These are phyloP conservation scores for Ganoderma lucidum DNA, from an alignment of 1,284 basidiomycete species.

Conservation along the genomic window DNA sequence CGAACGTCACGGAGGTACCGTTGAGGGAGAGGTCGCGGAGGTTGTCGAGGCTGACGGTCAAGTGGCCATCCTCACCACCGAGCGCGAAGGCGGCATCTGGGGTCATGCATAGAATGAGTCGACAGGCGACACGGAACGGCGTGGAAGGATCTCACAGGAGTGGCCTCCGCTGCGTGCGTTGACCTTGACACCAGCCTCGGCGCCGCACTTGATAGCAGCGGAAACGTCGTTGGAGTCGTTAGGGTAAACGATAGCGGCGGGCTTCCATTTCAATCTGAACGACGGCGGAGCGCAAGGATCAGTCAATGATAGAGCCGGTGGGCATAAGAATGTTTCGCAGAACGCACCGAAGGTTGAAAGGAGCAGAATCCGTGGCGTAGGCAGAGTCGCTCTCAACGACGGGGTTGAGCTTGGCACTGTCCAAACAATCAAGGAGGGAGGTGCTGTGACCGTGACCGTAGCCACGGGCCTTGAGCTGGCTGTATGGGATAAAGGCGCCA, in stretches of 20 bases:
- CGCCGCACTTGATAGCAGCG: constrained; percentile 16
- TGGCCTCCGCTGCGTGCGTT: constrained; percentile 25
- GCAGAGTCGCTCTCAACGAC: constrained; percentile 17
- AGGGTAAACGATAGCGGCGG: constrained; percentile 17
- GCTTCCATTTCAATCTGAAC: constrained; percentile 14
- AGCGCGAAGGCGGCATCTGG: constrained; percentile 21
- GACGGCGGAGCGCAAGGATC: neutral
- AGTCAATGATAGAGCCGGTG: neutral
- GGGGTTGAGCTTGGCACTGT: constrained; percentile 13
- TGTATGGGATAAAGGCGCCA: constrained; percentile 14
- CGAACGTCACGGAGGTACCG: constrained; percentile 18
- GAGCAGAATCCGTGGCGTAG: constrained; percentile 15
- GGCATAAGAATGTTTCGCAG: neutral
- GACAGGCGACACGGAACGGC: neutral
- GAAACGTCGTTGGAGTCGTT: constrained; percentile 10
- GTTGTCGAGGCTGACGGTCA: constrained; percentile 22
- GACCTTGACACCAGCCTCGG: constrained; percentile 16
- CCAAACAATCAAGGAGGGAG: constrained; percentile 12
- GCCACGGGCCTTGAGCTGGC: constrained; percentile 13
- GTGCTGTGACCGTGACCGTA: neutral
- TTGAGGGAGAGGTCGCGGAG: constrained; percentile 16
- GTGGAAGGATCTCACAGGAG: constrained; percentile 10
- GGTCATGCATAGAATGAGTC: neutral
- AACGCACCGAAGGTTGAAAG: constrained; percentile 24
- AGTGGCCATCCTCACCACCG: constrained; percentile 23